Evolutionary conservation across 345 rosid species (phyloP), one percentile per base, ranked within the genome.

Genomic region (Ceriops tagal): DNA sequence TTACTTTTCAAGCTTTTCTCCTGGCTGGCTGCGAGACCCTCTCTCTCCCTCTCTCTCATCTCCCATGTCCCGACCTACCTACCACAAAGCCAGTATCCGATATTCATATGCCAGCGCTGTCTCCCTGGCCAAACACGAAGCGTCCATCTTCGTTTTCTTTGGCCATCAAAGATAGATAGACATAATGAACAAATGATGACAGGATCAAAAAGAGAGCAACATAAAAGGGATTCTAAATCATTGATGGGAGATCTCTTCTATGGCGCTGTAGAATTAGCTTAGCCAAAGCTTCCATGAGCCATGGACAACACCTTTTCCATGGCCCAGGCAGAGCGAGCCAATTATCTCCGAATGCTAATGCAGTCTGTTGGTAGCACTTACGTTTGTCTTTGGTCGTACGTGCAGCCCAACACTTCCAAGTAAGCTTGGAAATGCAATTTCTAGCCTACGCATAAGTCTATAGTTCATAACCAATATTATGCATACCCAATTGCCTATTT

Each of bases 301-400:
- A 71, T 91, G 96, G 96, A 91, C 64, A 72, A 86, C 32, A 60
- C 78, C 56, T 87, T 91, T 80, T 78, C 66, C 31, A 71, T 69
- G 8, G 79, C 76, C 26, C 78, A 79, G 57, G 77, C 67, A 0
- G 74, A 72, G 46, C 89, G 92, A 3, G 37, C 76, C 65, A 80
- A 62, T 57, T 62, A 83, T 66, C 79, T 92, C 70, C 86, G 66
- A 20, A 57, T 78, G 27, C 65, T 89, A 32, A 79, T 82, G 77
- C 87, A 82, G 39, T 69, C 83, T 1, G 73, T 78, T 20, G 80
- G 84, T 51, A 80, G 85, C 81, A 69, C 82, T 65, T 89, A 92
- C 81, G 73, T 86, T 57, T 89, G 92, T 76, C 78, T 92, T 24
- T 88, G 97, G 93, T 84, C 86, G 0, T 80, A 74, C 55, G 5